Evolutionary conservation across 192 early-diverging fungal species (phyloP).

Genomic region (Entomortierella parvispora): DNA sequence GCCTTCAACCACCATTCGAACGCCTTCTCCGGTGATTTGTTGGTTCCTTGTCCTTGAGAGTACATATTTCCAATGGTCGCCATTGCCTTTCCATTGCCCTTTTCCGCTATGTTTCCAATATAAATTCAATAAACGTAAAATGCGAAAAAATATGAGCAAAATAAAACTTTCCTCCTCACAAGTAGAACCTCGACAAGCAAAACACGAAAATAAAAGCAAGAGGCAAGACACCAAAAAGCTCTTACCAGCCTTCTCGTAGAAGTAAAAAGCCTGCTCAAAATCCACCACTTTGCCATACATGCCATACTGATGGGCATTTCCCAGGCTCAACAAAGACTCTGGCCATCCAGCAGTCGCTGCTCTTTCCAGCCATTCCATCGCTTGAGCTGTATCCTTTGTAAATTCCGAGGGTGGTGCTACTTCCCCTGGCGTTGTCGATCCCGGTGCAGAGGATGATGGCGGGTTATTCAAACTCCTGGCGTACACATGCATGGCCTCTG

Average conservation of each 20-base stretch:
- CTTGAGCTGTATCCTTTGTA: constrained; percentile 24
- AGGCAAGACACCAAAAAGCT: neutral
- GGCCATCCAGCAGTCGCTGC: constrained; percentile 51
- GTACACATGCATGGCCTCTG: constrained; percentile 51
- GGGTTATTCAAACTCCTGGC: constrained; percentile 41
- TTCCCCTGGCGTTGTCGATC: no score
- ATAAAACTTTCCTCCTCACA: neutral
- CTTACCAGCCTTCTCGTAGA: constrained; percentile 50
- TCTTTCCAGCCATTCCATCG: constrained; percentile 50
- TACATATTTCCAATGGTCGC: constrained; percentile 51
- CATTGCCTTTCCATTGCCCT: constrained; percentile 53
- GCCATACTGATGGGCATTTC: constrained; percentile 51
- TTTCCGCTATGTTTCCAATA: constrained; percentile 25
- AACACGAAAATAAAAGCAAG: neutral
- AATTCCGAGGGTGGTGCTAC: constrained; percentile 12
- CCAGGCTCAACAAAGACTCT: constrained; percentile 45
- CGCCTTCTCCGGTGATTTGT: constrained; percentile 56
- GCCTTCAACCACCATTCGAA: constrained; percentile 67
- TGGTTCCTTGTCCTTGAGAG: constrained; percentile 45
- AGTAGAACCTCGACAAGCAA: neutral
- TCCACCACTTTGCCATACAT: constrained; percentile 49
- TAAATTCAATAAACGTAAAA: neutral
- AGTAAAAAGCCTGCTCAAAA: constrained; percentile 49
- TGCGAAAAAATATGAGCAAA: constrained; percentile 7
- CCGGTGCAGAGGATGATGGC: neutral